These are phyloP conservation scores for Magnolia officinalis DNA, from an alignment of 164 flowering plant genomes.

Conservation along the genomic window DNA sequence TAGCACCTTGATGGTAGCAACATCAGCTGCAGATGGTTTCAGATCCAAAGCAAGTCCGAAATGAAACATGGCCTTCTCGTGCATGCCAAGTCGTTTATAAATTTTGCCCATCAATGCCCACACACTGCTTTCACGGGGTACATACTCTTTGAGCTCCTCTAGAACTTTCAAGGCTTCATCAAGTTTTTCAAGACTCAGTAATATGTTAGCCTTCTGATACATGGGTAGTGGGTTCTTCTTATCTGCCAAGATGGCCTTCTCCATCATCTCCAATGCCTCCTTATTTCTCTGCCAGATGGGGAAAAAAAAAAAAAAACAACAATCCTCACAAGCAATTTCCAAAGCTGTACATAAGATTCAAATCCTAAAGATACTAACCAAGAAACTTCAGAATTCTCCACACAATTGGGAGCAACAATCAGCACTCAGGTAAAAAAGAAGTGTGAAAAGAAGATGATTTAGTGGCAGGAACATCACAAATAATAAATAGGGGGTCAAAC, in stretches of 20 bases:
- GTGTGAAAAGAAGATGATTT: not conserved
- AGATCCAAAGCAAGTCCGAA: conserved; percentile 89
- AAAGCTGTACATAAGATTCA: not conserved
- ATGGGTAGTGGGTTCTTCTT: conserved; percentile 91
- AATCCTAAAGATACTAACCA: not conserved
- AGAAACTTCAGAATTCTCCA: not conserved
- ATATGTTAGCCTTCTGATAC: conserved; percentile 93
- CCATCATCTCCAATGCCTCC: conserved; percentile 86
- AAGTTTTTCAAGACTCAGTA: conserved; percentile 56
- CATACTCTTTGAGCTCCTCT: conserved; percentile 87
- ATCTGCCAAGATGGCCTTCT: conserved; percentile 84
- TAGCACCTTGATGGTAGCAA: conserved; percentile 85
- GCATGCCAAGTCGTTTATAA: conserved; percentile 63
- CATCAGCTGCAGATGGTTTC: conserved; percentile 93
- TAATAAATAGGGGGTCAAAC: conserved; percentile 28
- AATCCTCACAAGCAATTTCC: not conserved
- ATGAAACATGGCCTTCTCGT: conserved; percentile 88
- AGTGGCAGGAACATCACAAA: not conserved
- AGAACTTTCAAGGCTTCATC: conserved; percentile 81
- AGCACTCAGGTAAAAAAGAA: not conserved
- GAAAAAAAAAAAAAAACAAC: not conserved
- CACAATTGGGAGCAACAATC: not conserved
- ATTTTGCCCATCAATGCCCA: conserved; percentile 97
- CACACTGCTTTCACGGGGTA: conserved; percentile 91
- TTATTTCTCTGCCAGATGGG: conserved; percentile 54